A percentile compares a stretch with the other conserved stretches of the same genome.
Evolutionary conservation across 805 yeast species (phyloP).

Genomic region (Candida yuanshanica): DNA sequence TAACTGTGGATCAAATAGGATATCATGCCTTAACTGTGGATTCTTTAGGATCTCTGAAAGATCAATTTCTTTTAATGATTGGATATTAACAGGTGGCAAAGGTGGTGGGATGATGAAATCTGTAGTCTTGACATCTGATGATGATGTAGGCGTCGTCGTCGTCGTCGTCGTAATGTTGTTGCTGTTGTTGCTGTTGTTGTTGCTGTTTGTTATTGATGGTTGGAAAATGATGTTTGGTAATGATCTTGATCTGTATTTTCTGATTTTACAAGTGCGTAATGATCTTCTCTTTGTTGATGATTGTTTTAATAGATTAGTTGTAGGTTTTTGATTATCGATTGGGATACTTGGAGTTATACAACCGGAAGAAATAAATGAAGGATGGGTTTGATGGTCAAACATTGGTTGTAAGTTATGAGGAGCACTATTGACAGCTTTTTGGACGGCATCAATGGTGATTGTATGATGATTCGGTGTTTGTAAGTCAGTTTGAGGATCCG

Average conservation of each 20-base stretch:
- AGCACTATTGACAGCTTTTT: conserved; percentile 3
- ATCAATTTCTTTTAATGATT: conserved; percentile 79
- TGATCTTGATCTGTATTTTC: conserved; percentile 24
- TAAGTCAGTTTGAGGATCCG: conserved; percentile 10
- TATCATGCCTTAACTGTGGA: conserved; percentile 90
- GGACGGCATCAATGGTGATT: conserved; percentile 10
- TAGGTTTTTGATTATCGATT: background rate
- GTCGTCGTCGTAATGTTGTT: conserved; percentile 17
- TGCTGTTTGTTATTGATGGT: conserved; percentile 4
- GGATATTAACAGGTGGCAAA: conserved; percentile 79
- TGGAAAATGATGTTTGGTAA: conserved; percentile 21
- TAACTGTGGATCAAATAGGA: conserved; percentile 83
- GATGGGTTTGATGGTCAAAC: conserved; percentile 7
- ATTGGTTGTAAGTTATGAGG: background rate
- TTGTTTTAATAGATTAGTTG: background rate
- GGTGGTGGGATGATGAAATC: conserved; percentile 34
- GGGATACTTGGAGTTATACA: conserved; percentile 7
- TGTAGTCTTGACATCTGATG: background rate
- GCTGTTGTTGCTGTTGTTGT: conserved; percentile 14
- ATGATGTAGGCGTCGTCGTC: conserved; percentile 13
- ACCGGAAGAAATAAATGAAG: conserved; percentile 12
- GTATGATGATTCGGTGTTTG: conserved; percentile 5
- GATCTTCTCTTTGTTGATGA: conserved; percentile 4
- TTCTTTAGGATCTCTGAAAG: conserved; percentile 82
- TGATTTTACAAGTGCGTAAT: conserved; percentile 11